Base-by-base conservation (phyloP, 2,329 filamentous ascomycete genomes). In the Colletotrichum australisinense region DNA sequence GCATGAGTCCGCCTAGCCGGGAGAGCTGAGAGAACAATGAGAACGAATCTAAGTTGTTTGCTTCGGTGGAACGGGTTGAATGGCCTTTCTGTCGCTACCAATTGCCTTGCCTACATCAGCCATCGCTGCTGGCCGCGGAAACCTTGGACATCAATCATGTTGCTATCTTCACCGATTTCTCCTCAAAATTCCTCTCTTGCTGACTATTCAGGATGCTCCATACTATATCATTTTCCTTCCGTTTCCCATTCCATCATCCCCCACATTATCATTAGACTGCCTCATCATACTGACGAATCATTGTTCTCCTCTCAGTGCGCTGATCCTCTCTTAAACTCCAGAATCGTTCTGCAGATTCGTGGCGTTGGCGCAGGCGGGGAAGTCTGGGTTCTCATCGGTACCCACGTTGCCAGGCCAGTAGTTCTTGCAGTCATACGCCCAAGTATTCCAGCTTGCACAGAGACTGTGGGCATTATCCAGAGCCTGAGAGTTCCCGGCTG, bases 371-470 rank as follows among this genome's bases (percentile, higher is more conserved):
- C 65, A 64, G 19, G 69, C 53, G 1, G 65, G 69, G 11, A 38
- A 69, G 11, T 59, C 2, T 1, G 42, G 46, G 2, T 19, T 4
- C 0, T 46, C 63, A 24, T 19, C 19, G 0, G 56, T 64, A 4
- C 69, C 66, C 11, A 16, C 5, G 8, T 72, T 62, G 11, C 69
- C 69, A 14, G 53, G 66, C 66, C 66, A 72, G 4, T 69, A 59
- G 5, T 69, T 72, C n/a, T 60, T 69, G 30, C 69, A 69, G 42
- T 69, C 65, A 14, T 72, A 64, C 9, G 69, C 69, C 69, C 69
- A 72, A 1, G 52, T 72, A 14, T 64, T 72, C 66, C 69, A 72
- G 3, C 67, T 60, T 3, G 66, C 66, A 19, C 69, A 72, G 19
- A 72, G 38, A 0, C 28, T 8, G 16, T 72, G 38, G 12, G 65